phyloP scores from a whole-genome alignment of 2,329 filamentous ascomycete genomes.

The Sodiomyces alkalinus region DNA sequence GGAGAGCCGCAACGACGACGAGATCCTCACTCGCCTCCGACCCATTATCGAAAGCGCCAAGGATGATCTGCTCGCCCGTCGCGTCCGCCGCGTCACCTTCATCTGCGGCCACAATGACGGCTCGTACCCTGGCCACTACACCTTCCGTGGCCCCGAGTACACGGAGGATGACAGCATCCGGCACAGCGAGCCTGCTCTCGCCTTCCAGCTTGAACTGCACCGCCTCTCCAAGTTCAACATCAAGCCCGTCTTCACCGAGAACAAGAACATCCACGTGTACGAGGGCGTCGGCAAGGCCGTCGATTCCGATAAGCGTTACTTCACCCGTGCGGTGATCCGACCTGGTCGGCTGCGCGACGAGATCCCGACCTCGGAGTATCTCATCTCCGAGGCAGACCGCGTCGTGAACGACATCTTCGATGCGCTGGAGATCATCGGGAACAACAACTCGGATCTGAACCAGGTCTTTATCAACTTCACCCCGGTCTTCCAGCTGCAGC shows the following conservation, averaged over 20 bases:
- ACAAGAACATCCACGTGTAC: slow-evolving; percentile 98
- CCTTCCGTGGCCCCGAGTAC: slow-evolving; percentile 86
- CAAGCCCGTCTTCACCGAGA: slow-evolving; percentile 96
- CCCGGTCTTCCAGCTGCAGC: slow-evolving; percentile 83
- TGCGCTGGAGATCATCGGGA: slow-evolving; percentile 93
- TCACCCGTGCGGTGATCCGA: slow-evolving; percentile 88
- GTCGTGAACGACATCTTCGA: slow-evolving; percentile 97
- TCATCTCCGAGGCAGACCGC: slow-evolving; percentile 92
- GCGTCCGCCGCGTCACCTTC: slow-evolving; percentile 84
- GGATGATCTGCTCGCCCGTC: slow-evolving; percentile 65
- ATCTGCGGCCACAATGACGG: slow-evolving; percentile 92
- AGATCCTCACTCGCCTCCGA: slow-evolving; percentile 62
- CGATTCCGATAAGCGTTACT: slow-evolving; percentile 96
- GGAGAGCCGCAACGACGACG: slow-evolving; percentile 68
- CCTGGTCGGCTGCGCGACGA: slow-evolving; percentile 90
- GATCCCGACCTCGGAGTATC: slow-evolving; percentile 95
- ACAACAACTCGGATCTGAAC: slow-evolving; percentile 98
- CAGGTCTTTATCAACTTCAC: slow-evolving; percentile 99
- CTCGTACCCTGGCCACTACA: slow-evolving; percentile 93
- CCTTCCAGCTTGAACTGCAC: slow-evolving; percentile 94
- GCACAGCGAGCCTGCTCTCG: slow-evolving; percentile 89
- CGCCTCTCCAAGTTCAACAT: slow-evolving; percentile 95
- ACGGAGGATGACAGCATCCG: slow-evolving; percentile 89
- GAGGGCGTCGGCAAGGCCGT: slow-evolving; percentile 90
- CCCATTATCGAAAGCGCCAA: slow-evolving; percentile 67